phyloP scores from a whole-genome alignment of 179 eudicot genomes.

The Beta lomatogona region DNA sequence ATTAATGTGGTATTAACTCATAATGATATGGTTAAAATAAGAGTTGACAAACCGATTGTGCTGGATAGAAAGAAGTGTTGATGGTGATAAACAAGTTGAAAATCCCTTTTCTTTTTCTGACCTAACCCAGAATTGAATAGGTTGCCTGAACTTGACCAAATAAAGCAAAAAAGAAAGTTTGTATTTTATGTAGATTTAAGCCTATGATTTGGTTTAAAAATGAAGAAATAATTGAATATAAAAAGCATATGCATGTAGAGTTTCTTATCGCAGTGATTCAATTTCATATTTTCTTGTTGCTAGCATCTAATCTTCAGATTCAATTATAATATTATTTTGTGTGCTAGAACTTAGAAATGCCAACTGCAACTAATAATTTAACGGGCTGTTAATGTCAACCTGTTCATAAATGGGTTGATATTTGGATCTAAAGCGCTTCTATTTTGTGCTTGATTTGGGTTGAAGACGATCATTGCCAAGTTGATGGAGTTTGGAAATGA shows the following conservation, averaged over 20 bases:
- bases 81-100: background rate
- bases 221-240: background rate
- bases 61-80: background rate
- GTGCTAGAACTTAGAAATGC: background rate
- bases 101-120: background rate
- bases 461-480: background rate
- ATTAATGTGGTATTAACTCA: background rate
- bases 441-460: background rate
- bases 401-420: too few relatives aligned
- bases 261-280: background rate
- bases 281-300: background rate
- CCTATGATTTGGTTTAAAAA: background rate
- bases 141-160: background rate
- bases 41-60: background rate
- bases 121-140: background rate
- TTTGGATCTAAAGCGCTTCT: background rate
- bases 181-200: background rate
- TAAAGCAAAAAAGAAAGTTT: background rate
- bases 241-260: background rate
- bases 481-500: background rate
- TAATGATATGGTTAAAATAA: background rate
- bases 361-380: background rate
- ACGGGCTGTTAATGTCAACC: background rate
- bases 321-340: background rate
- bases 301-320: background rate